These are phyloP conservation scores for Xylariales sp. DNA, from an alignment of 2,329 filamentous ascomycete genomes.

Conservation along the genomic window DNA sequence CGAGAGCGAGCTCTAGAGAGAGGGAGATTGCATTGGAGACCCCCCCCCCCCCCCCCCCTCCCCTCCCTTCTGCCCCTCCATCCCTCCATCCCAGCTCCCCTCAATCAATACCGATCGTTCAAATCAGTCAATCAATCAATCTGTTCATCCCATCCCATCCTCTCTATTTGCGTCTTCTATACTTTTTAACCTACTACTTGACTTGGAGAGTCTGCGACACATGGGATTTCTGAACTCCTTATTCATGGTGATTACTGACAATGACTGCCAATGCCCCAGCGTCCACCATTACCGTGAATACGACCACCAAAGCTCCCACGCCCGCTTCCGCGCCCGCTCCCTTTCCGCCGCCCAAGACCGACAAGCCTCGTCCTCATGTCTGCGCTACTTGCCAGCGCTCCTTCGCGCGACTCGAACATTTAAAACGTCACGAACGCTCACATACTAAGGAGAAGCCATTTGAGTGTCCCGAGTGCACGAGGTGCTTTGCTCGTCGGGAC, in stretches of 20 bases:
- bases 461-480: constrained; percentile 91
- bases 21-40: constrained; percentile 27
- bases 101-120: constrained; percentile 7
- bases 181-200: constrained; percentile 20
- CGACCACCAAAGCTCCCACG: constrained; percentile 44
- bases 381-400: constrained; percentile 91
- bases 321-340: constrained; percentile 42
- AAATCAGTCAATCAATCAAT: constrained; percentile 10
- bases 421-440: constrained; percentile 93
- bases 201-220: constrained; percentile 33
- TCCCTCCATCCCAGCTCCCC: constrained; percentile 36
- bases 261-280: constrained; percentile 42
- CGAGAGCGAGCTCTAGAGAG: not conserved
- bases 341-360: constrained; percentile 90
- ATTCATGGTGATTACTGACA: constrained; percentile 41
- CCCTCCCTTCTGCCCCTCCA: constrained; percentile 31
- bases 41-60: too few relatives aligned
- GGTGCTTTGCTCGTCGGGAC: constrained; percentile 95
- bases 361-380: constrained; percentile 95
- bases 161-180: constrained; percentile 21
- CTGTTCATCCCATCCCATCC: constrained; percentile 3
- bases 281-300: constrained; percentile 56
- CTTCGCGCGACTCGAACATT: constrained; percentile 93
- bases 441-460: constrained; percentile 89
- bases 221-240: constrained; percentile 28